These are phyloP conservation scores for Boletellus ananiceps DNA, from an alignment of 768 basidiomycete species.

Conservation along the genomic window DNA sequence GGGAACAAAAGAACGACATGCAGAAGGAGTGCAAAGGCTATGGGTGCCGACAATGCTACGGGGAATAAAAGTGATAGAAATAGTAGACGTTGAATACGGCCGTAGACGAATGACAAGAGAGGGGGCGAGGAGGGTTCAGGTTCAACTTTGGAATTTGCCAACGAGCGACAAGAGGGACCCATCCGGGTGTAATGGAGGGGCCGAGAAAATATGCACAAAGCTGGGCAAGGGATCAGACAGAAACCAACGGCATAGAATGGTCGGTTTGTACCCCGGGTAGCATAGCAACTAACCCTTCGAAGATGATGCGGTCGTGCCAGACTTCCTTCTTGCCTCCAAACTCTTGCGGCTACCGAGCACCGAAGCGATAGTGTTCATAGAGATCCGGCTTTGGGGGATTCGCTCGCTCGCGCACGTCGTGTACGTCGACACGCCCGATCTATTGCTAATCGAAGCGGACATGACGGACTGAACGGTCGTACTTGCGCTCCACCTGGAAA, in stretches of 20 bases:
- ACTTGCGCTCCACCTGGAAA: conserved; percentile 31
- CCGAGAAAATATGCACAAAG: neutral
- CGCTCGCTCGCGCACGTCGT: conserved; percentile 26
- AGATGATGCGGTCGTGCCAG: conserved; percentile 21
- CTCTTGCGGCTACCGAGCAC: conserved; percentile 26
- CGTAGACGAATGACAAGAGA: neutral
- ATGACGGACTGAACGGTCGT: conserved; percentile 25
- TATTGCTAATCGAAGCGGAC: conserved; percentile 25
- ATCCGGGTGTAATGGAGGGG: neutral
- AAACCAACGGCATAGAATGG: no score
- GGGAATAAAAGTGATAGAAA: conserved; percentile 4
- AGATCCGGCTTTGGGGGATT: conserved; percentile 22
- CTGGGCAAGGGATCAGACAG: conserved; percentile 3
- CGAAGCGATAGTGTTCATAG: conserved; percentile 25
- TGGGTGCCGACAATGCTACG: conserved; percentile 6
- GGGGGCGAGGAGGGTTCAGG: no score
- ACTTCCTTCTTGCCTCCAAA: conserved; percentile 26
- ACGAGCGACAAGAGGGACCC: neutral
- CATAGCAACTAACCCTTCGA: conserved; percentile 18
- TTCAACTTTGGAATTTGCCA: neutral
- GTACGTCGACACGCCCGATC: conserved; percentile 26
- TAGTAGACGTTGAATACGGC: neutral
- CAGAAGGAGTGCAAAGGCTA: neutral
- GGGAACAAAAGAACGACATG: conserved; percentile 6
- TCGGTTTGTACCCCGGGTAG: neutral